These are phyloP conservation scores for Polytolypa hystricis DNA, from an alignment of 2,329 filamentous ascomycete species.

Conservation along the genomic window DNA sequence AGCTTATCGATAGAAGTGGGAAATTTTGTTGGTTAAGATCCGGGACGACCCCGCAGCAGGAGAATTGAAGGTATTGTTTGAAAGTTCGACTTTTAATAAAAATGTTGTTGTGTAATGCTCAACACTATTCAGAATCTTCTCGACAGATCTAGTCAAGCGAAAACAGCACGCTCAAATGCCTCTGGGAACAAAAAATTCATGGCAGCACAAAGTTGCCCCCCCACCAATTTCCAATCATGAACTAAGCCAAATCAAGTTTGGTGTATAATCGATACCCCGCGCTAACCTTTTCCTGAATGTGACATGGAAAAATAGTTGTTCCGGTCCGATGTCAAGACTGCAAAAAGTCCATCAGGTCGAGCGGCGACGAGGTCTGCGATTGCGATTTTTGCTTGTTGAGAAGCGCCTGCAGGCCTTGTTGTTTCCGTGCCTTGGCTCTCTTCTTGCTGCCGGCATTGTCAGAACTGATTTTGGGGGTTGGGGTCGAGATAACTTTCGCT, in stretches of 20 bases:
- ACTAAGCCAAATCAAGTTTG: conserved; percentile 4
- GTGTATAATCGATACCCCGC: conserved; percentile 20
- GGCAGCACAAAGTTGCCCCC: too few species aligned
- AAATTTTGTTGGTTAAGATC: too few species aligned
- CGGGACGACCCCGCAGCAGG: too few species aligned
- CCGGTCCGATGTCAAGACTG: conserved; percentile 24
- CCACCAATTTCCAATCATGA: neutral
- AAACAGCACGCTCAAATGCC: too few species aligned
- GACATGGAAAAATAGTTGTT: conserved; percentile 4
- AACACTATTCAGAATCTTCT: too few species aligned
- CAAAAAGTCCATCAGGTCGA: conserved; percentile 46
- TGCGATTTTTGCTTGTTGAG: conserved; percentile 32
- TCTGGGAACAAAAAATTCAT: too few species aligned
- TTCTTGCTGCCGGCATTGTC: conserved; percentile 43
- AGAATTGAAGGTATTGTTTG: too few species aligned
- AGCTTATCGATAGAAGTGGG: too few species aligned
- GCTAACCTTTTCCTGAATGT: conserved; percentile 21
- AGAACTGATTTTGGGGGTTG: conserved; percentile 12
- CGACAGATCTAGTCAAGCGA: too few species aligned
- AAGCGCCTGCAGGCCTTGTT: conserved; percentile 43
- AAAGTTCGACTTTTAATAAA: too few species aligned
- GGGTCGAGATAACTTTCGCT: conserved; percentile 6
- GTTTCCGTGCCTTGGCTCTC: conserved; percentile 43
- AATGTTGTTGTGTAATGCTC: too few species aligned
- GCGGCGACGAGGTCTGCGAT: conserved; percentile 17